Evolutionary conservation across 2,329 filamentous ascomycete genomes (phyloP), one percentile per base, ranked within the genome.

Genomic region (Stachybotrys elegans): DNA sequence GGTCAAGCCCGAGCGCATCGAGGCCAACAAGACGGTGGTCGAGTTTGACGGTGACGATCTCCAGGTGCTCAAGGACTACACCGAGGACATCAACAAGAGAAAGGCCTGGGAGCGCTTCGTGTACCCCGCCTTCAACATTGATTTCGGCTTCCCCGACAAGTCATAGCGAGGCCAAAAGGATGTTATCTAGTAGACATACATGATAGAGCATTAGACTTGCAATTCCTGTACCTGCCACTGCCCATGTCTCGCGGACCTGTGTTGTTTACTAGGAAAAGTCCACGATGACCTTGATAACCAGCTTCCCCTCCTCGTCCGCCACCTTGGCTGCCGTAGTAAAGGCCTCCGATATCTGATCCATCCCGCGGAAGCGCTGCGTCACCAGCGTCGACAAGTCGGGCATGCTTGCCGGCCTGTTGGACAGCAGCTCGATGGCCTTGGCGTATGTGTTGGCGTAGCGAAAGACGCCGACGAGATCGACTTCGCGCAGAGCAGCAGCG

Each of bases 381-480:
- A 90, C 75, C 35, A 91, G 69, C 60, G 79, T 81, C 20, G 72
- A 71, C 47, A 91, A 72, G 50, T 84, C 78, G 0, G 84, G 85
- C 50, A 86, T 71, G 12, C 71, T 61, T 4, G 66, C 63, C 17
- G 73, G 68, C 22, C 59, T 63, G 61, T 75, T 59, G 57, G 76
- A 57, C 20, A 80, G 59, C 41, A 80, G 63, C 46, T 72, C 60
- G 45, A 80, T 76, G 43, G 71, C 75, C 23, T 63, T 59, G 8
- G 76, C 73, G 59, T 91, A 92, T 1, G 84, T 86, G 66, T 89
- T 83, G n/a, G 81, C 82, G 54, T 88, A 88, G 45, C 84, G 74
- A 65, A 86, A 87, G 32, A 85, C 80, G 21, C 83, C 83, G 17
- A 84, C 62, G n/a, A 88, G 74, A 57, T 87, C 83, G 43, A 88